A percentile compares a stretch with the other conserved stretches of the same genome.
Evolutionary conservation across 495 filamentous ascomycete species (phyloP).

Genomic region (Pseudotulostoma volvatum): DNA sequence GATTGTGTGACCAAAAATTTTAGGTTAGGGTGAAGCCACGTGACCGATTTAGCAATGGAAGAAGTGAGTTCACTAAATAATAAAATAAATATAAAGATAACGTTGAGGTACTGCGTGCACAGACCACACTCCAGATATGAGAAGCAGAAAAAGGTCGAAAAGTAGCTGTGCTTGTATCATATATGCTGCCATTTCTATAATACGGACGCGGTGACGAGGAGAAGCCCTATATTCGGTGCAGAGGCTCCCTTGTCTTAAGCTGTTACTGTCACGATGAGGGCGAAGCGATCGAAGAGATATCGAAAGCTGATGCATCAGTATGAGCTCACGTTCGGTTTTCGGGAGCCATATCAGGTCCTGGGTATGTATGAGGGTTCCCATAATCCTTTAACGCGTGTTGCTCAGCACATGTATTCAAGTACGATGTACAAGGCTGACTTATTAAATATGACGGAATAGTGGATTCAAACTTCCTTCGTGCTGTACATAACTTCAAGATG

Average conservation of each 20-base stretch:
- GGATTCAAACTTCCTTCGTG: conserved; percentile 64
- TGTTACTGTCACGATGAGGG: conserved; percentile 72
- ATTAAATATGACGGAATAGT: conserved; percentile 23
- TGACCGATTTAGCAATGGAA: too few relatives aligned
- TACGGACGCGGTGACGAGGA: too few relatives aligned
- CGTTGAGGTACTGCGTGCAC: too few relatives aligned
- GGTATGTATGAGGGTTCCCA: too few relatives aligned
- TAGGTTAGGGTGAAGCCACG: too few relatives aligned
- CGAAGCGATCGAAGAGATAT: conserved; percentile 89
- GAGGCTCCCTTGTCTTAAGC: too few relatives aligned
- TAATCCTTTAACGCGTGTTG: neutral
- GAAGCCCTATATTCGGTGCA: too few relatives aligned
- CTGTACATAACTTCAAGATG: conserved; percentile 64
- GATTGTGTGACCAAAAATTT: too few relatives aligned
- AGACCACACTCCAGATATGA: neutral
- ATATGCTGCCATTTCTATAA: too few relatives aligned
- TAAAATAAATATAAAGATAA: too few relatives aligned
- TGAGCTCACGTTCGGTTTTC: conserved; percentile 66
- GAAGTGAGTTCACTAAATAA: too few relatives aligned
- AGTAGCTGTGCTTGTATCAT: too few relatives aligned
- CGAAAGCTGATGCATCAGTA: conserved; percentile 92
- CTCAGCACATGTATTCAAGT: neutral
- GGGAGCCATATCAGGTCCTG: conserved; percentile 86
- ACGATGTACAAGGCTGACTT: conserved; percentile 3
- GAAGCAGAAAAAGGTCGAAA: conserved; percentile 1